These are phyloP conservation scores for Carpinus fangiana DNA, from an alignment of 306 rosid genomes.

Conservation along the genomic window DNA sequence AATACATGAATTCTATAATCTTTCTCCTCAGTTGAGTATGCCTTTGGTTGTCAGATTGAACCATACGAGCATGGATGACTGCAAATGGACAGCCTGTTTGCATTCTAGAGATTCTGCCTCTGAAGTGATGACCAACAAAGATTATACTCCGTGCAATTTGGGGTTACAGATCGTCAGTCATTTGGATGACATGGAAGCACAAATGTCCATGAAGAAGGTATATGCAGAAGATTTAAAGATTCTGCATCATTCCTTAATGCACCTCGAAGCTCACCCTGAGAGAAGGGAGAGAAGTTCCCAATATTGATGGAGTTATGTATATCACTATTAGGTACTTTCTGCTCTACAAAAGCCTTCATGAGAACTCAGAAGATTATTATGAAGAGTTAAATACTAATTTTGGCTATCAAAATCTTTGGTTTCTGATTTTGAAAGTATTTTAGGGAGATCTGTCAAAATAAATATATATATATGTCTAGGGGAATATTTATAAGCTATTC, in stretches of 20 bases:
- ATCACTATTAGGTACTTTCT: not conserved
- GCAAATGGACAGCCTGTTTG: conserved; percentile 20
- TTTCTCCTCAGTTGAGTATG: not conserved
- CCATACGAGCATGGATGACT: conserved; percentile 6
- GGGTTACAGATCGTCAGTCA: conserved; percentile 1
- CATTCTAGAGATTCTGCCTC: not conserved
- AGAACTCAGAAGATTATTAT: not conserved
- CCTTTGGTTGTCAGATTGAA: conserved; percentile 25
- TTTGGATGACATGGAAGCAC: conserved; percentile 13
- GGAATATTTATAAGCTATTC: too few species aligned
- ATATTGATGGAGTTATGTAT: not conserved
- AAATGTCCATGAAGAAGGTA: conserved; percentile 2
- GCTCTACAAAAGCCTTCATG: not conserved
- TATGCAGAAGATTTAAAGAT: conserved; percentile 23
- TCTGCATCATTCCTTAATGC: conserved; percentile 22
- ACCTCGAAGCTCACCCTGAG: conserved; percentile 21
- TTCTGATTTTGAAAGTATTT: not conserved
- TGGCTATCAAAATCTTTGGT: not conserved
- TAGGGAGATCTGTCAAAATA: too few species aligned
- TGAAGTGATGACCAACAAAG: conserved; percentile 11
- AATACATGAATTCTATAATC: not conserved
- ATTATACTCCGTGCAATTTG: not conserved
- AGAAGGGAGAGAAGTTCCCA: not conserved
- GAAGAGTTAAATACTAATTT: not conserved
- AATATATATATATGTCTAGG: too few species aligned